Percentiles rank a stretch among this genome's conserved stretches.
These are phyloP conservation scores for Neofusicoccum cordaticola DNA, from an alignment of 2,329 filamentous ascomycete species.

Conservation along the genomic window DNA sequence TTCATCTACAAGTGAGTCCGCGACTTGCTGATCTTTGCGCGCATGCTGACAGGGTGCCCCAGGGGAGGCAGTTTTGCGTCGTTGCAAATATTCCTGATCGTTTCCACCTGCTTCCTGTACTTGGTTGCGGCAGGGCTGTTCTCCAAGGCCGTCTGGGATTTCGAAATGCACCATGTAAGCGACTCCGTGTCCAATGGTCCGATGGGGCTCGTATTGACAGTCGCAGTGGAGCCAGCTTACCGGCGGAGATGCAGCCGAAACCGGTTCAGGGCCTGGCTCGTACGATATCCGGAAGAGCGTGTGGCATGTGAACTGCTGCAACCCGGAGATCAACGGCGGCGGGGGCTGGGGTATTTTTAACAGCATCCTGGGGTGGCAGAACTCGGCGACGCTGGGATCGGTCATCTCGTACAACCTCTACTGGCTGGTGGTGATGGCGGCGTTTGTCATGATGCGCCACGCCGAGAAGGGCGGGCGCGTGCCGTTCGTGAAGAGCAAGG, in stretches of 20 bases:
- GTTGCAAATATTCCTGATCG: conserved; percentile 75
- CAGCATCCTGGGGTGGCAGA: conserved; percentile 80
- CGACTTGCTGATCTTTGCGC: too few relatives aligned
- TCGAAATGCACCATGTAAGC: conserved; percentile 59
- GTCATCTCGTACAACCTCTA: conserved; percentile 86
- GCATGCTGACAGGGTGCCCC: not conserved
- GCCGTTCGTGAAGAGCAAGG: conserved; percentile 35
- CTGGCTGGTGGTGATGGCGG: conserved; percentile 70
- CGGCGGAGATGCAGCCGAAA: conserved; percentile 62
- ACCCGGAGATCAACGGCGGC: conserved; percentile 66
- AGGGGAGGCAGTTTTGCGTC: conserved; percentile 63
- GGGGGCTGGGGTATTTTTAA: conserved; percentile 88
- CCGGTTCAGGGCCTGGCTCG: conserved; percentile 66
- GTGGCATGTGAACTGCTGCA: conserved; percentile 86
- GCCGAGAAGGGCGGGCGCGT: conserved; percentile 57
- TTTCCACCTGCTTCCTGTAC: conserved; percentile 79
- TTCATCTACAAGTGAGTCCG: conserved; percentile 71
- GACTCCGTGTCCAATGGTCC: not conserved
- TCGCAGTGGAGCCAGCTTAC: conserved; percentile 62
- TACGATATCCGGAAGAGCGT: conserved; percentile 77
- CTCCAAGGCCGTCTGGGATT: conserved; percentile 71
- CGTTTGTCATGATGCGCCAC: conserved; percentile 64
- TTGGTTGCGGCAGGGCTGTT: conserved; percentile 81
- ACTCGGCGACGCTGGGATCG: conserved; percentile 83
- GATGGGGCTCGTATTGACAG: conserved; percentile 3